These are phyloP conservation scores for Fusarium brevicatenulatum DNA, from an alignment of 2,329 filamentous ascomycete genomes.

Conservation along the genomic window DNA sequence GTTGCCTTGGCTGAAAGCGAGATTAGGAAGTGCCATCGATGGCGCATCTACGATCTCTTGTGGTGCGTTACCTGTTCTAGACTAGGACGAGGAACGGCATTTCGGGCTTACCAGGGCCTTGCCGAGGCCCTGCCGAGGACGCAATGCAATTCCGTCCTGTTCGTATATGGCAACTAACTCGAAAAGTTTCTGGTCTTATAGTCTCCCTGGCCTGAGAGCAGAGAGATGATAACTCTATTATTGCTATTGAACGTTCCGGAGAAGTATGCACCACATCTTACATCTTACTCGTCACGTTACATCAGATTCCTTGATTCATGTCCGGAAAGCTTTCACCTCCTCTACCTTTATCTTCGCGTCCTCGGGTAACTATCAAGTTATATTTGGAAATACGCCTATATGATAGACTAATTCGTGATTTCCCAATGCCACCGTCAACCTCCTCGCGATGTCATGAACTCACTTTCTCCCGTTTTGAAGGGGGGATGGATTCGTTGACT, in stretches of 20 bases:
- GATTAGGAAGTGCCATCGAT: accelerated
- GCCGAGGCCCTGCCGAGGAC: not conserved
- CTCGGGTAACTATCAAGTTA: accelerated
- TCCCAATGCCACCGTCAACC: not conserved
- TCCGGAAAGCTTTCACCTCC: accelerated
- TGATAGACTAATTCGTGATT: accelerated
- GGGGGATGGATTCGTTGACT: not conserved
- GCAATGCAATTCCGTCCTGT: not conserved
- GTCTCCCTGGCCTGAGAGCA: accelerated
- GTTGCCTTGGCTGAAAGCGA: accelerated
- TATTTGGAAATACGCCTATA: accelerated
- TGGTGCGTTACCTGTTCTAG: accelerated
- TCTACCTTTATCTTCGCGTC: too few relatives aligned
- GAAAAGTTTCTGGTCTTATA: accelerated
- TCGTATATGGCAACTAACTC: not conserved
- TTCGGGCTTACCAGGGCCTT: not conserved
- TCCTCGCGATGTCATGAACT: accelerated
- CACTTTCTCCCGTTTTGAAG: not conserved
- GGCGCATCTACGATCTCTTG: accelerated
- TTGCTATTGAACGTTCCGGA: accelerated
- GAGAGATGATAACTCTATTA: accelerated
- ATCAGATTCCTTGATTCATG: not conserved
- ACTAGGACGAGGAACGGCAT: accelerated
- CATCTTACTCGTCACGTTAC: accelerated
- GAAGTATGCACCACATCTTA: accelerated